phyloP scores from a whole-genome alignment of 2,329 filamentous ascomycete species.

The Xylaria multiplex region DNA sequence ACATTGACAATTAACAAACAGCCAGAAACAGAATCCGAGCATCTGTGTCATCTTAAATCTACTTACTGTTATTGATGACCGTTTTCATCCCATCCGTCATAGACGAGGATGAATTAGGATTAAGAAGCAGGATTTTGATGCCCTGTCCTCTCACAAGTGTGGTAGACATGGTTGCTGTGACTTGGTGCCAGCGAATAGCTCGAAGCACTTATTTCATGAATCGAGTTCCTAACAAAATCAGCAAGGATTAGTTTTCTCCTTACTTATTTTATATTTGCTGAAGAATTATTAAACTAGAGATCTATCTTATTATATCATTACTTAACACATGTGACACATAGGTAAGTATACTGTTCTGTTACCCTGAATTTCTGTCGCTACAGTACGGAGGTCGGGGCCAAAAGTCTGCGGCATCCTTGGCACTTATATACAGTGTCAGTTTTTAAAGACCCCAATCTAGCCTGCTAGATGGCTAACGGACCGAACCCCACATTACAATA shows the following conservation, averaged over 20 bases:
- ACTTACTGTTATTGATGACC: conserved; percentile 54
- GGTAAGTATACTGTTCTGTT: no score
- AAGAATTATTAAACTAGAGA: not conserved
- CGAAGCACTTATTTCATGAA: not conserved
- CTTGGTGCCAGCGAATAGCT: not conserved
- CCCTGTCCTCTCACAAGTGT: conserved; percentile 45
- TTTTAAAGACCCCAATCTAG: no score
- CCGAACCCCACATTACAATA: no score
- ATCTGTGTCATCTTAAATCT: not conserved
- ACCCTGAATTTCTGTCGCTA: no score
- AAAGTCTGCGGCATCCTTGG: no score
- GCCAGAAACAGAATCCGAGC: no score
- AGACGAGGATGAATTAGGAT: conserved; percentile 77
- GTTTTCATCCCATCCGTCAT: conserved; percentile 76
- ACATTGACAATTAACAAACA: not conserved
- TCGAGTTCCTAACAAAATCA: not conserved
- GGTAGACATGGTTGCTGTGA: conserved; percentile 36
- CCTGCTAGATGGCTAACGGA: no score
- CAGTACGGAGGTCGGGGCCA: no score
- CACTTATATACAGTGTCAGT: no score
- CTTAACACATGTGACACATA: not conserved
- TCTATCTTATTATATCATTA: not conserved
- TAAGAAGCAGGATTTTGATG: conserved; percentile 73
- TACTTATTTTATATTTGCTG: not conserved
- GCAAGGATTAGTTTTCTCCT: not conserved